Base-by-base conservation (phyloP, 2,329 filamentous ascomycete species). In the Ilyonectria robusta region DNA sequence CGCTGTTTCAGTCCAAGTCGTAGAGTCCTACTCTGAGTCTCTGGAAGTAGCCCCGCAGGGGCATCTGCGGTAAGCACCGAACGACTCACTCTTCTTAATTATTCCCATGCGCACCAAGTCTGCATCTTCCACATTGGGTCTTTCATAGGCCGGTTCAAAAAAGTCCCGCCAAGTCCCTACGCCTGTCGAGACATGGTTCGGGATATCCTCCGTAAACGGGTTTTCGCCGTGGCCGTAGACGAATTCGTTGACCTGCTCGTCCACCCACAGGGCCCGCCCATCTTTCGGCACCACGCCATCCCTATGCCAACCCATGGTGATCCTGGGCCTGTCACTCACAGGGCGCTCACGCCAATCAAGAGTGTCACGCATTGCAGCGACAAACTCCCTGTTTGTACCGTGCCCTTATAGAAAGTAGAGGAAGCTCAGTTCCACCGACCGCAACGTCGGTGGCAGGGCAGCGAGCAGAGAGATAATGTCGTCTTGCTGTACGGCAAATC, bases 401-500 rank as follows among this genome's bases (percentile, higher is more conserved):
- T 61, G 48, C 2, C 5, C 29, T 8, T 37, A 15, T 10, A 54
- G 59, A 37, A 61, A 29, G 26, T 35, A 13, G 2, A 61, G 19
- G 50, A 61, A 61, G 37, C 59, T 61, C 13, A 61, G 19, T 5
- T 54, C 59, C 4, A 61, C 21, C 7, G 59, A 61, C 8, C 42
- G 13, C 1, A 61, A 26, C 1, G 48, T 35, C 15, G 21, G 6
- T 29, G 59, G 59, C 10, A 61, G 59, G 7, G 58, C 48, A 11
- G 58, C 26, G 10, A 61, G 58, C 3, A 61, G 29, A 2, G 37
- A 46, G 2, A 47, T 46, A 8, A 54, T 6, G 21, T 61, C 58
- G 15, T 2, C 3, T 7, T 35, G 50, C 4, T 37, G 48, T 6
- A 61, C 58, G 29, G 54, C n/a, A 11, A 61, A 61, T 2, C 58